Conservation (phyloP, 306 rosid genomes). For the Quercus variabilis region DNA sequence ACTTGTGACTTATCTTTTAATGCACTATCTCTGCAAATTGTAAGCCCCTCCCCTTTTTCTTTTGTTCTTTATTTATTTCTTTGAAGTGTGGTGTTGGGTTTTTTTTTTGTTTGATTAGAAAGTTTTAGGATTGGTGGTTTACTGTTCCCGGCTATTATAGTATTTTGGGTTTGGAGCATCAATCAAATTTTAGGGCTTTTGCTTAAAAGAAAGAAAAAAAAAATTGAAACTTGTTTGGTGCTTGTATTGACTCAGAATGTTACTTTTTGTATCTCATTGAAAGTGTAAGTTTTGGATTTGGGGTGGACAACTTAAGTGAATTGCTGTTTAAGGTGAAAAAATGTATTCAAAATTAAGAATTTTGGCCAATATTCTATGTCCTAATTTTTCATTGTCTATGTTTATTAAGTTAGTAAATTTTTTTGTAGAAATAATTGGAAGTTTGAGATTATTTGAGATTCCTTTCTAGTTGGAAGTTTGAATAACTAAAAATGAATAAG, state of each 20-base stretch:
- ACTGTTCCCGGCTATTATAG: background rate
- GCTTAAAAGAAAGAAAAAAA: too few relatives aligned
- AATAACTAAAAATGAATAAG: too few relatives aligned
- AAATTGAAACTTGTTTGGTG: too few relatives aligned
- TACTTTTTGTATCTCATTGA: background rate
- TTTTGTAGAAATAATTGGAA: background rate
- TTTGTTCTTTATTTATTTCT: background rate
- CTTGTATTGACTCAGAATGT: background rate
- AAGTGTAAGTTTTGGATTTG: background rate
- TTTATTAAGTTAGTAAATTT: background rate
- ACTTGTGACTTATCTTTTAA: too few relatives aligned
- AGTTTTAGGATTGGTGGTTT: background rate
- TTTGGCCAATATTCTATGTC: too few relatives aligned
- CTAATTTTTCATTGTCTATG: too few relatives aligned
- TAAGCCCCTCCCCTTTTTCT: constrained; percentile 5
- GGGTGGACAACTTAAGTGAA: background rate
- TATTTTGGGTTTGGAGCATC: background rate
- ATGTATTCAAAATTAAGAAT: too few relatives aligned
- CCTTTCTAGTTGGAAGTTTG: too few relatives aligned
- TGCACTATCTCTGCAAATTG: constrained; percentile 46
- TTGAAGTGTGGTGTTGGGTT: too few relatives aligned
- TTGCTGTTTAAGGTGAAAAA: too few relatives aligned
- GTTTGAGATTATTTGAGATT: background rate
- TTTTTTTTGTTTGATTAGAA: background rate
- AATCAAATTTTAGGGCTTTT: too few relatives aligned